A percentile compares a stretch with the other conserved stretches of the same genome.
Evolutionary conservation across 352 stramenopile genomes (phyloP).

Genomic region (Globisporangium abappressorium): DNA sequence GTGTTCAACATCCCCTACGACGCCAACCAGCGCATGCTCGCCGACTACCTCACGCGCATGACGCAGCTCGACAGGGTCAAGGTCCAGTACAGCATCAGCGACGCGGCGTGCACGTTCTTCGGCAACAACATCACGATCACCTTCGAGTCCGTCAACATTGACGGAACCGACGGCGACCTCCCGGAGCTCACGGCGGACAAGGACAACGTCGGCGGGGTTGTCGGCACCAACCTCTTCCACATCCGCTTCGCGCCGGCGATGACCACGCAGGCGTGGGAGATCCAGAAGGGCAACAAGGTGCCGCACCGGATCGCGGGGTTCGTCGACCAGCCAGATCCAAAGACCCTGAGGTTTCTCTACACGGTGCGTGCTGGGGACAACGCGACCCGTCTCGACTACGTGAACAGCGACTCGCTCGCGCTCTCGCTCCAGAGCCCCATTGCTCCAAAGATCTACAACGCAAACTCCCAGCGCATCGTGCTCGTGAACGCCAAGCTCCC

Average conservation of each 20-base stretch:
- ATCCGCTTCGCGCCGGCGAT: conserved; percentile 43
- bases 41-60: conserved; percentile 52
- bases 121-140: conserved; percentile 80
- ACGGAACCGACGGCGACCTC: conserved; percentile 59
- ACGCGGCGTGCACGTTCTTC: conserved; percentile 67
- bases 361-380: conserved; percentile 58
- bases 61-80: conserved; percentile 56
- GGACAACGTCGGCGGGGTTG: conserved; percentile 45
- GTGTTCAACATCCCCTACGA: conserved; percentile 72
- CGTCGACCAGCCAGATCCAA: conserved; percentile 22
- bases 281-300: conserved; percentile 49
- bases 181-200: conserved; percentile 52
- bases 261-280: conserved; percentile 53
- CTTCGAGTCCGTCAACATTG: conserved; percentile 75
- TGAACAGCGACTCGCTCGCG: conserved; percentile 49
- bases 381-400: conserved; percentile 61
- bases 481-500: conserved; percentile 46
- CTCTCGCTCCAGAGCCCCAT: conserved; percentile 30
- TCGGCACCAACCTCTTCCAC: conserved; percentile 38
- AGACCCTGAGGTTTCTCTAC: conserved; percentile 65
- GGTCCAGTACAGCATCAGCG: conserved; percentile 60
- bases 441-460: conserved; percentile 39
- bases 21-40: conserved; percentile 39
- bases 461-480: conserved; percentile 31
- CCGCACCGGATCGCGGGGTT: conserved; percentile 41